Evolutionary conservation across 164 flowering plant species (phyloP), one percentile per base, ranked within the genome.

Genomic region (Malania oleifera): DNA sequence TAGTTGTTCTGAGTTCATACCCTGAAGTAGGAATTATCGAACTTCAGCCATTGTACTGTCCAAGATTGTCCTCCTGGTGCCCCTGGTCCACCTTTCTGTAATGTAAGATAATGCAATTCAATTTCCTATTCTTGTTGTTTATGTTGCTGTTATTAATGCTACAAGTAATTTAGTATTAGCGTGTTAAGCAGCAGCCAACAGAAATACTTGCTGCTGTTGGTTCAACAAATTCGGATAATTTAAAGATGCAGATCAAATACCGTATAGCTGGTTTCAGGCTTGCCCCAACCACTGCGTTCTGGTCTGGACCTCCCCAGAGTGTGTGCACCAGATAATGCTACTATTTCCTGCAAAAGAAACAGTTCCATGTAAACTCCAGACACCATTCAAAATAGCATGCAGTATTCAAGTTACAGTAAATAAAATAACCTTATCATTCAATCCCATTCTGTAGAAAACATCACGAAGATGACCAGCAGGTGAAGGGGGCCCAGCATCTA

Each of bases 281-380:
- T 90, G 62, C 99, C 99, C 97, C 96, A 91, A 52, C 99, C 99
- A 76, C 99, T 95, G 44, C 99, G 95, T 6, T 95, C 97, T 52
- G 97, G 97, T 71, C 96, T 85, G 38, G 99, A 76, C 74, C 99
- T 82, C 55, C 99, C 99, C 54, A 95, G 66, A 2, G 97, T 95
- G 68, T 95, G 99, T 24, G 99, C 99, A 67, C 99, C 99, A 69
- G 99, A 95, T 61, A 95, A 74, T 38, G 91, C 99, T 73, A 95
- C 99, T 58, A 95, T 91, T 61, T 95, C 99, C 99, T 95, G 76
- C 59, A 64, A 61, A 54, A 2, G 29, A 61, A 68, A 35, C 13
- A 57, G 23, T 10, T 40, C 9, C 10, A 26, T 17, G n/a, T 41
- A 43, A 43, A 45, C 49, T 35, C 45, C 28, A 59, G 37, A 39